A percentile compares a stretch with the other conserved stretches of the same genome.
phyloP scores from a whole-genome alignment of 495 filamentous ascomycete species.

The Trichocladium uniseriatum region DNA sequence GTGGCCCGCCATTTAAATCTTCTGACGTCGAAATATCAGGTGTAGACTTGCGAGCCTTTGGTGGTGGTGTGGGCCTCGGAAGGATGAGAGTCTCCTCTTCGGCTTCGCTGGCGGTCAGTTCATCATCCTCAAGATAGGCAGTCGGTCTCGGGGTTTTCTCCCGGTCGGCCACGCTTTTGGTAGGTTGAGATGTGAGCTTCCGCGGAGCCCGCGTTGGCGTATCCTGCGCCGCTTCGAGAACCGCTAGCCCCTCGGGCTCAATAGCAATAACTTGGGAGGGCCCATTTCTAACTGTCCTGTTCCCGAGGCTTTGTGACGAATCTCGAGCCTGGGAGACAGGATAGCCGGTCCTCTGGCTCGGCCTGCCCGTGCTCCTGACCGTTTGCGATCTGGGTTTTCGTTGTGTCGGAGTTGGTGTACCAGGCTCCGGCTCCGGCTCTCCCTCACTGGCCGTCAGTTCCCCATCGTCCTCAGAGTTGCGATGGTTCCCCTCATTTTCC shows the following conservation, averaged over 20 bases:
- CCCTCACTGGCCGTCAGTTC: slow-evolving; percentile 2
- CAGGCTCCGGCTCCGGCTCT: background rate
- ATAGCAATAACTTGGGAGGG: background rate
- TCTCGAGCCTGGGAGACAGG: slow-evolving; percentile 3
- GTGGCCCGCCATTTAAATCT: background rate
- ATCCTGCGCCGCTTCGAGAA: background rate
- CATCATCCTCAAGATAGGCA: slow-evolving; percentile 1
- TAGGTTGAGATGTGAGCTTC: background rate
- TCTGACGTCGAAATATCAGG: slow-evolving; percentile 2
- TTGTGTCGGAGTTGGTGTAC: slow-evolving; percentile 6
- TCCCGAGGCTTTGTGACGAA: background rate
- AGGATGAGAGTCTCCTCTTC: slow-evolving; percentile 3
- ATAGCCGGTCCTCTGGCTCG: slow-evolving; percentile 1
- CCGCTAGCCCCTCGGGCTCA: background rate
- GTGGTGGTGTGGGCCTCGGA: background rate
- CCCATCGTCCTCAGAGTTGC: slow-evolving; percentile 3
- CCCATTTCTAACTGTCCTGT: background rate
- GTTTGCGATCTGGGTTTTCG: background rate
- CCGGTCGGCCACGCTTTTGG: background rate
- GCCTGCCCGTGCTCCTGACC: background rate
- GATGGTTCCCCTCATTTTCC: slow-evolving; percentile 15
- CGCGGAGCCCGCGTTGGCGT: slow-evolving; percentile 4
- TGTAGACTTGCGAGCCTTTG: background rate
- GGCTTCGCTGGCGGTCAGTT: slow-evolving; percentile 1
- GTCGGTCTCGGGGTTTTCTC: background rate